Percentiles rank a stretch among this genome's conserved stretches.
Evolutionary conservation across 225 moss, liverwort and hornwort genomes (phyloP).

Genomic region (Antitrichia curtipendula): DNA sequence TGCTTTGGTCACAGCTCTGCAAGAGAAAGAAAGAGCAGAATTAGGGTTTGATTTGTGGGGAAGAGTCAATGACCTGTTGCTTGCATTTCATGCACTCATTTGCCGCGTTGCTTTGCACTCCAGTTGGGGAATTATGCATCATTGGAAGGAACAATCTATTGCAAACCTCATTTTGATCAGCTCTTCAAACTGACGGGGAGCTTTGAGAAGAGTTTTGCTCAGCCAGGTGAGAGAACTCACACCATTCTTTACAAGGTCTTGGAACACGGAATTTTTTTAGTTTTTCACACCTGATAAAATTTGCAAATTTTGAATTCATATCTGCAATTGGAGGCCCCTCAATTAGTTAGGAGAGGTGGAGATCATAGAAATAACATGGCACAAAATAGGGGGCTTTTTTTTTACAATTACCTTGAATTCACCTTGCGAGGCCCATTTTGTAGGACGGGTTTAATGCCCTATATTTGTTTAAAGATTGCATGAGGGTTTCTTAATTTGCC

Average conservation of each 20-base stretch:
- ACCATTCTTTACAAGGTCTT: no score
- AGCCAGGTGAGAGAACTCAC: constrained; percentile 12
- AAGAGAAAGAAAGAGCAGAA: not conserved
- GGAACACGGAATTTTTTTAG: no score
- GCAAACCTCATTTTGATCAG: constrained; percentile 93
- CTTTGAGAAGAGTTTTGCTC: constrained; percentile 77
- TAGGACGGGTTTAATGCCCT: no score
- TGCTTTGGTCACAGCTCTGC: not conserved
- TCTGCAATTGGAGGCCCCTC: no score
- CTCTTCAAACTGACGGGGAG: constrained; percentile 86
- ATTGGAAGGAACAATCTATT: constrained; percentile 65
- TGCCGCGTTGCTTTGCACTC: not conserved
- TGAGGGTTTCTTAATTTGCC: not conserved
- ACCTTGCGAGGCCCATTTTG: no score
- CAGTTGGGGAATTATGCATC: constrained; percentile 91
- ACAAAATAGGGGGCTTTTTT: no score
- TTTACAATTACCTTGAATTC: no score
- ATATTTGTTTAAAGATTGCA: not conserved
- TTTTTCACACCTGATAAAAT: no score
- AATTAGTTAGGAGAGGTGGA: no score
- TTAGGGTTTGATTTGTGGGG: not conserved
- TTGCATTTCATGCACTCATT: not conserved
- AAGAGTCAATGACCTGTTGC: not conserved
- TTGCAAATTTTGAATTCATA: no score
- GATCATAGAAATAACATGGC: no score